Evolutionary conservation across 495 filamentous ascomycete species (phyloP).

Genomic region (Hypoxylon lienhwacheense): DNA sequence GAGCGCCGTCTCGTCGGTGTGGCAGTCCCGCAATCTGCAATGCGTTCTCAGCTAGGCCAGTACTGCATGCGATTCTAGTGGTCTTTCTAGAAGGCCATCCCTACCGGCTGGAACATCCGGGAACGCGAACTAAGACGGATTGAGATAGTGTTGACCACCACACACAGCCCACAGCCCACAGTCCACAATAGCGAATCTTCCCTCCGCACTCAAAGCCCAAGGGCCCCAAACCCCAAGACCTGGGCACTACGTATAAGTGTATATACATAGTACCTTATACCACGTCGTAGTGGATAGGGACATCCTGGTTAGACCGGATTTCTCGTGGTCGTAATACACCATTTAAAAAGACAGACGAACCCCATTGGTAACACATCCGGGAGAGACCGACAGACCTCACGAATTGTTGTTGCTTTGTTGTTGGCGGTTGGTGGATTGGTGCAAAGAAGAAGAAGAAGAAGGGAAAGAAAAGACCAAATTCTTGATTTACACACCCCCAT

Average conservation of each 20-base stretch:
- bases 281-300: slow-evolving; percentile 30
- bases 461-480: not conserved
- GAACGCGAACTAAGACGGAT: slow-evolving; percentile 28
- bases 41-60: slow-evolving; percentile 22
- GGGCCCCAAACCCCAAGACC: slow-evolving; percentile 14
- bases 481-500: not conserved
- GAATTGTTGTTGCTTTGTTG: slow-evolving; percentile 7
- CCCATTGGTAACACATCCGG: slow-evolving; percentile 31
- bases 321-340: slow-evolving; percentile 23
- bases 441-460: not conserved
- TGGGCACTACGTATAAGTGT: slow-evolving; percentile 5
- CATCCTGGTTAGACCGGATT: slow-evolving; percentile 12
- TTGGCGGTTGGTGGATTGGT: not conserved
- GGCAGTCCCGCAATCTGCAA: slow-evolving; percentile 33
- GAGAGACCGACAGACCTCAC: slow-evolving; percentile 11
- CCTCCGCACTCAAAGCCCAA: slow-evolving; percentile 26
- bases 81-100: slow-evolving; percentile 33
- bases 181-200: slow-evolving; percentile 29
- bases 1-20: slow-evolving; percentile 35
- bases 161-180: too few relatives aligned
- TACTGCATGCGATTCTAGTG: slow-evolving; percentile 34
- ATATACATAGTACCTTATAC: slow-evolving; percentile 5
- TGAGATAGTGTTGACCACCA: slow-evolving; percentile 23
- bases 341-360: slow-evolving; percentile 32
- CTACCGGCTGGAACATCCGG: slow-evolving; percentile 32